These are phyloP conservation scores for Salicornia ramosissima DNA, from an alignment of 148 eudicot species.

Conservation along the genomic window DNA sequence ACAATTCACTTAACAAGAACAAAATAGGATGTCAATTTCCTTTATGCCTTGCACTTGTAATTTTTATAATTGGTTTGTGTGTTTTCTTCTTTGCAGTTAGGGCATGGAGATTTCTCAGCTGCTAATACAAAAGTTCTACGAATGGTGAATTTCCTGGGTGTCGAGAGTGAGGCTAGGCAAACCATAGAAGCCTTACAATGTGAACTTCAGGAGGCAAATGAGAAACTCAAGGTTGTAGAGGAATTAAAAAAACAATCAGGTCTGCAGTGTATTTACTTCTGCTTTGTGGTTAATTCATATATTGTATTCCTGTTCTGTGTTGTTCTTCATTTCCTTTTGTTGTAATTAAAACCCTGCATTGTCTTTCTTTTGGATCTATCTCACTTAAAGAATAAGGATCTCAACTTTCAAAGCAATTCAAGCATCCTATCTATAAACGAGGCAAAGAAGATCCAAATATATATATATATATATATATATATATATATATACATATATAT, in stretches of 20 bases:
- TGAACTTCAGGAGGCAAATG: conserved; percentile 86
- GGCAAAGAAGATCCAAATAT: background rate
- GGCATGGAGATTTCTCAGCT: conserved; percentile 94
- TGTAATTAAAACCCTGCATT: background rate
- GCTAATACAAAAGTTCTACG: conserved; percentile 90
- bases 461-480: no score
- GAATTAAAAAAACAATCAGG: conserved; percentile 94
- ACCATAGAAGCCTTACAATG: conserved; percentile 85
- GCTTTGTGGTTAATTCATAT: no score
- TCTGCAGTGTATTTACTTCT: conserved; percentile 19
- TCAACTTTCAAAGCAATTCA: background rate
- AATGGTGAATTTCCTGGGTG: conserved; percentile 93
- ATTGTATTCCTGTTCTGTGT: no score
- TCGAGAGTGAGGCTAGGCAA: conserved; percentile 83
- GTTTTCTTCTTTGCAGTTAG: conserved; percentile 54
- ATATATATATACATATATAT: no score
- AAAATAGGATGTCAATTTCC: background rate
- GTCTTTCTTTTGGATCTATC: background rate
- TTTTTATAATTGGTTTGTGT: background rate
- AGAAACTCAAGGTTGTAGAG: conserved; percentile 84
- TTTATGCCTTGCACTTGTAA: background rate
- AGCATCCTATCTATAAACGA: background rate
- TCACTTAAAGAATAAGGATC: background rate
- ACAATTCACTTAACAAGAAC: background rate
- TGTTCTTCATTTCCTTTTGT: background rate